Evolutionary conservation across 208 protist species (phyloP), one percentile per base, ranked within the genome.

Genomic region (Acanthamoeba comandoni): DNA sequence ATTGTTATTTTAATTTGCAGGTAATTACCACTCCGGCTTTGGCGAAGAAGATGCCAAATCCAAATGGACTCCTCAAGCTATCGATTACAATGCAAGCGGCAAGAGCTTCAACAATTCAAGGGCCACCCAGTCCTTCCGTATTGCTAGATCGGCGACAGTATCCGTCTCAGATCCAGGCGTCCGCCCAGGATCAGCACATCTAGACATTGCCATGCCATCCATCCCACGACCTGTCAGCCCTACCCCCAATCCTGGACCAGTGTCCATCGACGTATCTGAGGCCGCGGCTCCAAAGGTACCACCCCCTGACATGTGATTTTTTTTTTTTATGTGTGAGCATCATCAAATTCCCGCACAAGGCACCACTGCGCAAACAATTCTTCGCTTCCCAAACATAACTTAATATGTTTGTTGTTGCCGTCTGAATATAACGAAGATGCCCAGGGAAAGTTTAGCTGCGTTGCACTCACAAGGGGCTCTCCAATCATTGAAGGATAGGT

Each of bases 1-100:
- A n/a, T n/a, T n/a, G n/a, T n/a, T n/a, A n/a, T n/a, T n/a, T n/a
- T n/a, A n/a, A n/a, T n/a, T 29, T 29, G 67, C 70, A 80, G 70
- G 70, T n/a, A 86, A 86, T 57, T 86, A 86, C 77, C 49, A 86
- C 35, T 60, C 49, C 24, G 77, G 77, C 48, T 86, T 86, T 43
- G 77, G 77, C 35, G 17, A 8, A 5, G 55, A 86, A n/a, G 53
- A 86, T 19, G 53, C 49, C 77, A 86, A 86, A 57, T 67, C 77
- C 77, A 86, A 86, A 57, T 86, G 77, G 77, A 43, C 55, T 31
- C 53, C 53, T 3, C 49, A 86, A 57, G 77, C 49, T 11, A 57
- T 67, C 52, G 77, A 48, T 4, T 86, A 60, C 22, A 35, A 35
- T 49, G 77, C 77, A n/a, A 31, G 55, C 48, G 49, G 53, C 13